These are phyloP conservation scores for Aphanomyces euteiches DNA, from an alignment of 352 stramenopile species.

Conservation along the genomic window DNA sequence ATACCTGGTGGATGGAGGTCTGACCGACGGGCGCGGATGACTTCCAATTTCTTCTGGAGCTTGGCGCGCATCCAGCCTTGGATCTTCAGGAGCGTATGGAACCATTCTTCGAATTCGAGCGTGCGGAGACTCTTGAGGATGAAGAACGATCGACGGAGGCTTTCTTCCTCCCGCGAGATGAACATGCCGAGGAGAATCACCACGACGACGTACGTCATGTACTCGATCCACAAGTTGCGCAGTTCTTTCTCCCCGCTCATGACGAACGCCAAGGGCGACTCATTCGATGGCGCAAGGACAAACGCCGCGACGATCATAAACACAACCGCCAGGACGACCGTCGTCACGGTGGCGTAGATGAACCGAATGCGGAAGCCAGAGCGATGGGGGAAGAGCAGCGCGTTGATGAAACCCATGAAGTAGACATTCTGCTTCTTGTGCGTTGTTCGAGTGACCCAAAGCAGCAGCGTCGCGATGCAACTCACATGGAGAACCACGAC, in stretches of 20 bases:
- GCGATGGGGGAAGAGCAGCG: constrained; percentile 73
- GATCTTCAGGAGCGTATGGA: constrained; percentile 66
- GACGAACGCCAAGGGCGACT: constrained; percentile 15
- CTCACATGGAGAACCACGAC: constrained; percentile 66
- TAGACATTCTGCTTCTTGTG: constrained; percentile 63
- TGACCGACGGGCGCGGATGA: constrained; percentile 49
- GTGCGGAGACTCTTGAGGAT: constrained; percentile 77
- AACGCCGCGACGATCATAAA: constrained; percentile 59
- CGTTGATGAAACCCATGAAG: constrained; percentile 81
- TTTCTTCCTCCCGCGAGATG: constrained; percentile 80
- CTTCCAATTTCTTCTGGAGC: constrained; percentile 48
- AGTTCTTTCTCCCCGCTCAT: constrained; percentile 24
- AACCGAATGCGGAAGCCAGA: constrained; percentile 80
- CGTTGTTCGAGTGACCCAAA: constrained; percentile 40
- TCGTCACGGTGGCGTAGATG: constrained; percentile 76
- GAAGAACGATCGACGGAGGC: constrained; percentile 70
- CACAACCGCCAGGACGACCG: constrained; percentile 46
- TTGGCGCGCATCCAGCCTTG: constrained; percentile 58
- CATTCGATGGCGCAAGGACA: constrained; percentile 39
- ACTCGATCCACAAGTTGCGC: constrained; percentile 55
- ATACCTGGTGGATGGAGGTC: too few relatives aligned
- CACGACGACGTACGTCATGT: constrained; percentile 60
- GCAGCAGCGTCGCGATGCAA: constrained; percentile 66
- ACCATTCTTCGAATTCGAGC: constrained; percentile 78
- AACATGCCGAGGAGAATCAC: constrained; percentile 79